Conservation (phyloP, 768 basidiomycete species). For the Mycena pura region DNA sequence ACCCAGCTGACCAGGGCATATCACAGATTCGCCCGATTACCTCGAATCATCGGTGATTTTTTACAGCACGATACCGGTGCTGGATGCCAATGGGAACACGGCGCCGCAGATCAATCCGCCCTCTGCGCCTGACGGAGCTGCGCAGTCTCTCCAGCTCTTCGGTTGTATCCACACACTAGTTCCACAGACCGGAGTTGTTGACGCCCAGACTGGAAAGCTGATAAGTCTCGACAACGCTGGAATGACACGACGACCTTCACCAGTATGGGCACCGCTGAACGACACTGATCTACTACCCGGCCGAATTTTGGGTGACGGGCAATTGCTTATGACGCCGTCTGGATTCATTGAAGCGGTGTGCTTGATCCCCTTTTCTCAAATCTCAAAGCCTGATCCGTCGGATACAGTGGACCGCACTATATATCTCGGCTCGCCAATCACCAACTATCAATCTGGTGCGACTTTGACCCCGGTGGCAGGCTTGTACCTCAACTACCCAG, state of each 20-base stretch:
- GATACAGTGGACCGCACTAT: background rate
- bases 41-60: background rate
- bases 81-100: background rate
- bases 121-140: background rate
- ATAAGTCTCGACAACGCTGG: background rate
- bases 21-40: too few species aligned
- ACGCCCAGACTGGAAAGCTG: background rate
- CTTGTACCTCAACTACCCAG: background rate
- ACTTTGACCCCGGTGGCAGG: too few species aligned
- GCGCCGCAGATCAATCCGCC: background rate
- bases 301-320: background rate
- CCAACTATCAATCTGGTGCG: background rate
- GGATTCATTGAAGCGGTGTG: background rate
- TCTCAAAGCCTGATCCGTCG: background rate
- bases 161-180: background rate
- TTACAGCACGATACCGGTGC: background rate
- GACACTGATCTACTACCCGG: background rate
- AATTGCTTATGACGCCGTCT: background rate
- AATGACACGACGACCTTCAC: background rate
- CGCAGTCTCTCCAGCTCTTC: background rate
- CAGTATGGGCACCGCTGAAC: background rate
- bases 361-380: background rate
- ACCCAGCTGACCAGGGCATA: too few species aligned
- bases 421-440: background rate
- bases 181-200: background rate